Evolutionary conservation across 495 filamentous ascomycete genomes (phyloP), one percentile per base, ranked within the genome.

Genomic region (Aspergillus taichungensis): DNA sequence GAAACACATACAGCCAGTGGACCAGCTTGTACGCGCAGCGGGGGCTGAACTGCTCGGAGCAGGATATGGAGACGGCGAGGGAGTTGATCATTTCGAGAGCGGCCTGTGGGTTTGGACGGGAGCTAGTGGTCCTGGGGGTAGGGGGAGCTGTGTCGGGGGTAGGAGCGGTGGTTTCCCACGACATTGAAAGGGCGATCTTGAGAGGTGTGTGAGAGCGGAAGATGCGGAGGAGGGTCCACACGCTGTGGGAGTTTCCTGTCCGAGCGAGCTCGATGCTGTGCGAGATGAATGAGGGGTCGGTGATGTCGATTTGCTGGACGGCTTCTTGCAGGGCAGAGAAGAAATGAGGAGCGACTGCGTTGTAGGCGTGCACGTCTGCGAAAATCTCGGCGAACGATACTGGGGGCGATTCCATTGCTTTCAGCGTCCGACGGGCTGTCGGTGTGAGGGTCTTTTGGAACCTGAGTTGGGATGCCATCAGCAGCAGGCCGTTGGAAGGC

Each of bases 81-180:
- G 62, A 45, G 34, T 73, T 59, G 24, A 73, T 62, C 47, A 69
- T 54, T 13, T 66, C 57, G 1, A 70, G 57, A 2, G 60, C 61
- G 12, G 44, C 56, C 42, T 68, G 56, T 0, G 69, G 69, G 34
- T 71, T 63, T 6, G 67, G 65, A 30, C 40, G 50, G 6, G 39
- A 30, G 29, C 51, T 52, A 6, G 48, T 47, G 43, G 28, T 54
- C 49, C 9, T 42, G 49, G 5, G 55, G 52, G 34, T 66, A 56
- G 46, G 64, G 12, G 66, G 50, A 12, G 51, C 59, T 18, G 49
- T 63, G 8, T 65, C 58, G 14, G 60, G 59, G 1, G 61, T 55
- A 24, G 61, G 48, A 7, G 60, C 58, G 1, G 60, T 40, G 2
- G 55, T 55, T 7, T 46, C 43, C 58, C 61, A 67, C 1, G 66